Conservation (phyloP, 2,329 filamentous ascomycete genomes). For the Neonectria sp. region DNA sequence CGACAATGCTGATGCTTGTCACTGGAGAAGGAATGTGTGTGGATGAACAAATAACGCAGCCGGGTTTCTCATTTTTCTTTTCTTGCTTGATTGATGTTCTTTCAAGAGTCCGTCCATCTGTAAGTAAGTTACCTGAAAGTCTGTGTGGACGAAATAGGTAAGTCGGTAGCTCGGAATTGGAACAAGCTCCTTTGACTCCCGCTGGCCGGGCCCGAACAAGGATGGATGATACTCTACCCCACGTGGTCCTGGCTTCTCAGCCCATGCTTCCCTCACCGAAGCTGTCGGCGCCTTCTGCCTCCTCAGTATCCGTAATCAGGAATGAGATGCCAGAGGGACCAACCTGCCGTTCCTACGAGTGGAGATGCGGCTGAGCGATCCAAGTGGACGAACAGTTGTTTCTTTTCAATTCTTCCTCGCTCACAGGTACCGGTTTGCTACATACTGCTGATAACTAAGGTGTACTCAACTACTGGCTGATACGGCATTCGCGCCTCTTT, state of each 20-base stretch:
- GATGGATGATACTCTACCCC: slow-evolving; percentile 15
- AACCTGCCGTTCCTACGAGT: background rate
- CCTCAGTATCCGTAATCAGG: background rate
- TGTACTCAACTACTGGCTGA: background rate
- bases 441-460: background rate
- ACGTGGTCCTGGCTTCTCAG: slow-evolving; percentile 23
- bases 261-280: slow-evolving; percentile 25
- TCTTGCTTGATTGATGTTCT: background rate
- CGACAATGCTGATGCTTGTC: background rate
- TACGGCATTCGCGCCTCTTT: slow-evolving; percentile 12
- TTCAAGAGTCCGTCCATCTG: background rate
- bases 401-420: background rate
- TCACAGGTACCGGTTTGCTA: background rate
- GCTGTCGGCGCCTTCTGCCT: background rate
- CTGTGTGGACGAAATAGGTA: slow-evolving; percentile 8
- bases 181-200: slow-evolving; percentile 15
- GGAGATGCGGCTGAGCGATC: background rate
- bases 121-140: slow-evolving; percentile 6
- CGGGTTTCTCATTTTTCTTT: background rate
- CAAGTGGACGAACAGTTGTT: background rate
- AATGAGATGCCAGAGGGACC: background rate
- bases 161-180: background rate
- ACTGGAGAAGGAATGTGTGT: background rate
- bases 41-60: slow-evolving; percentile 1
- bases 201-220: slow-evolving; percentile 21